These are phyloP conservation scores for Fusarium papillatum DNA, from an alignment of 2,329 filamentous ascomycete genomes.

Conservation along the genomic window DNA sequence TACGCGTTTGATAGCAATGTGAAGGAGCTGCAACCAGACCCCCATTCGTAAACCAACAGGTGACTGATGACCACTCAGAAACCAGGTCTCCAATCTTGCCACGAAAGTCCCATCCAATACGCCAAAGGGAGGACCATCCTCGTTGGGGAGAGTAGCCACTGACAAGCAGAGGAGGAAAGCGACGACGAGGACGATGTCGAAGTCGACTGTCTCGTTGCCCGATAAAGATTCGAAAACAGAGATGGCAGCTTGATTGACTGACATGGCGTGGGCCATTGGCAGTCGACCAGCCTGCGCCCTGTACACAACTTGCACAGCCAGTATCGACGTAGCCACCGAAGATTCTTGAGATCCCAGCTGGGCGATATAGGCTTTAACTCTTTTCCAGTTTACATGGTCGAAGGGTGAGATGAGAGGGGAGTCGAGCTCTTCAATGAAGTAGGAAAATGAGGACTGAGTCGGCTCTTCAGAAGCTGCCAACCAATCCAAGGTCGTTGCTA, in stretches of 20 bases:
- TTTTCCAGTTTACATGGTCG: constrained; percentile 10
- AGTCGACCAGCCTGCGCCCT: constrained; percentile 12
- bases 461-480: constrained; percentile 5
- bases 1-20: background rate
- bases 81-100: background rate
- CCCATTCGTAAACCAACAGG: background rate
- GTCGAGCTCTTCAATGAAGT: constrained; percentile 16
- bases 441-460: constrained; percentile 3
- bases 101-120: constrained; percentile 9
- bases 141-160: background rate
- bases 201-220: constrained; percentile 5
- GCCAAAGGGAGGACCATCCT: background rate
- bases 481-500: background rate
- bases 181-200: constrained; percentile 11
- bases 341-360: background rate
- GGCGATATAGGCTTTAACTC: constrained; percentile 9
- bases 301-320: constrained; percentile 1
- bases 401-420: constrained; percentile 18
- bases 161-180: constrained; percentile 8
- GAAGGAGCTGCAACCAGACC: background rate
- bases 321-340: background rate
- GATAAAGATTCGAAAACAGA: constrained; percentile 9
- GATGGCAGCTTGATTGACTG: constrained; percentile 2
- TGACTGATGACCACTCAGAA: background rate
- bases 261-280: constrained; percentile 13